phyloP scores from a whole-genome alignment of 2,329 filamentous ascomycete species.

The Thyridium curvatum region DNA sequence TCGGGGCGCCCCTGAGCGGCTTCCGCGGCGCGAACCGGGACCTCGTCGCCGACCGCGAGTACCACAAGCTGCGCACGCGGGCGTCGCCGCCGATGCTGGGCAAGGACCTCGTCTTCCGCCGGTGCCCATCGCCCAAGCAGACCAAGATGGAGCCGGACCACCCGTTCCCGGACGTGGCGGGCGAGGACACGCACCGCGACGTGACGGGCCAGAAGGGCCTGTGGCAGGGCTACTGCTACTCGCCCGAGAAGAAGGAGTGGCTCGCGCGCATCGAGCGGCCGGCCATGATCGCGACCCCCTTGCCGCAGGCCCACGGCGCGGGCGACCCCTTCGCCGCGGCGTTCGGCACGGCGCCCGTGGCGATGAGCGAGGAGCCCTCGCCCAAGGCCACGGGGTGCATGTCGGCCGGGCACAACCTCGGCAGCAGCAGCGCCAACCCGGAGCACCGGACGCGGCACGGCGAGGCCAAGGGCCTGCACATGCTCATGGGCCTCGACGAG shows the following conservation, averaged over 20 bases:
- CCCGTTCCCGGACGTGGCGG: slow-evolving; percentile 37
- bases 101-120: slow-evolving; percentile 70
- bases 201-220: slow-evolving; percentile 57
- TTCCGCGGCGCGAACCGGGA: slow-evolving; percentile 38
- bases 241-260: slow-evolving; percentile 23
- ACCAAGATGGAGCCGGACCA: slow-evolving; percentile 80
- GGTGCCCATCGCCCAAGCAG: slow-evolving; percentile 74
- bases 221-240: slow-evolving; percentile 69
- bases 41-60: slow-evolving; percentile 34
- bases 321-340: slow-evolving; percentile 35
- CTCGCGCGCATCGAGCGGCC: slow-evolving; percentile 39
- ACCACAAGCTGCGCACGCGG: slow-evolving; percentile 42
- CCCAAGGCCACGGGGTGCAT: slow-evolving; percentile 10
- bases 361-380: slow-evolving; percentile 33
- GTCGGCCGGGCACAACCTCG: slow-evolving; percentile 18
- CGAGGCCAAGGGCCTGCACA: slow-evolving; percentile 37
- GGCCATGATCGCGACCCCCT: slow-evolving; percentile 44
- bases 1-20: slow-evolving; percentile 31
- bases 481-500: slow-evolving; percentile 46
- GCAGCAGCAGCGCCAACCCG: slow-evolving; percentile 8
- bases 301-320: slow-evolving; percentile 29
- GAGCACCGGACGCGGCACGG: slow-evolving; percentile 8
- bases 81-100: slow-evolving; percentile 82
- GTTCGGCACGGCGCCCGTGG: slow-evolving; percentile 24
- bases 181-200: slow-evolving; percentile 44